Evolutionary conservation across 805 yeast genomes (phyloP).

Genomic region (Pichia phayaonensis): DNA sequence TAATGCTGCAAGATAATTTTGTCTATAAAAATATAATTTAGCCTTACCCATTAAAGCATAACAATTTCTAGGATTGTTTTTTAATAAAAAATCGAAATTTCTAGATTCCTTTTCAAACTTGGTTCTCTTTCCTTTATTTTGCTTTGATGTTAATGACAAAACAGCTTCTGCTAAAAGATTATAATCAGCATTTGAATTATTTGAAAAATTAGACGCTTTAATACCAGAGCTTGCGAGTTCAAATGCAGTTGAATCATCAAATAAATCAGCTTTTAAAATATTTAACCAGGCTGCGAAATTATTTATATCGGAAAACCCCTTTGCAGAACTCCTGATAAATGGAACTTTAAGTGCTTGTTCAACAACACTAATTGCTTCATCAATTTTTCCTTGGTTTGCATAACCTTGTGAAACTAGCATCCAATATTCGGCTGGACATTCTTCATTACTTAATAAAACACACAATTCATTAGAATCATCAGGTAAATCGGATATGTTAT

Average conservation of each 20-base stretch:
- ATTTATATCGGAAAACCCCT: constrained; percentile 46
- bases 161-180: constrained; percentile 64
- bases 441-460: constrained; percentile 71
- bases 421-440: constrained; percentile 75
- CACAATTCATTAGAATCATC: constrained; percentile 84
- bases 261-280: constrained; percentile 35
- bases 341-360: constrained; percentile 46
- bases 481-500: constrained; percentile 73
- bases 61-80: constrained; percentile 51
- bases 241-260: constrained; percentile 16
- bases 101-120: constrained; percentile 66
- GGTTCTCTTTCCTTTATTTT: constrained; percentile 49
- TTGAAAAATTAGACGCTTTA: constrained; percentile 30
- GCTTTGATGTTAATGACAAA: constrained; percentile 53
- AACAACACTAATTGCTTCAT: constrained; percentile 59
- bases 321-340: constrained; percentile 20
- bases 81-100: constrained; percentile 54
- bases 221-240: constrained; percentile 25
- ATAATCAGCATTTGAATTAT: constrained; percentile 31
- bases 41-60: constrained; percentile 82
- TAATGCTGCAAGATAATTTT: constrained; percentile 65
- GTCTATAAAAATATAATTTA: constrained; percentile 63
- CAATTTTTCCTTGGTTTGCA: constrained; percentile 48
- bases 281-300: constrained; percentile 70
- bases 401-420: constrained; percentile 75